phyloP scores from a whole-genome alignment of 495 filamentous ascomycete genomes.

The Aspergillus biplanus region DNA sequence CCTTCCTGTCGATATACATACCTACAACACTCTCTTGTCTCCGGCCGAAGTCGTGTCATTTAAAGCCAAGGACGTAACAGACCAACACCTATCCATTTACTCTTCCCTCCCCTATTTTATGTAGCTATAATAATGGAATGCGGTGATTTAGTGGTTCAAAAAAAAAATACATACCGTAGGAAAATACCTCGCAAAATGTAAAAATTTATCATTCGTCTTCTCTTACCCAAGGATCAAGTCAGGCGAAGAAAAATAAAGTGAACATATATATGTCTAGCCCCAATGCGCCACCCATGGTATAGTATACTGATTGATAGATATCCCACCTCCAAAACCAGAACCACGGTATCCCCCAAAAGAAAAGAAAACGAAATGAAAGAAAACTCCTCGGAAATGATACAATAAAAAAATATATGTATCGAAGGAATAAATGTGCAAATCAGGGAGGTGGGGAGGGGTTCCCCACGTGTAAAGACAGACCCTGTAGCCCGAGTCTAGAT shows the following conservation, averaged over 20 bases:
- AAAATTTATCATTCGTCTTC: neutral
- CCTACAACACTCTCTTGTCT: constrained; percentile 8
- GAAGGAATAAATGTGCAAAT: too few relatives aligned
- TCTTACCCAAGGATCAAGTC: neutral
- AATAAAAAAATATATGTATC: neutral
- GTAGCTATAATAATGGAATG: neutral
- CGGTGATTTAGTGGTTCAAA: neutral
- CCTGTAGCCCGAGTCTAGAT: neutral
- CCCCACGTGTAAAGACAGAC: neutral
- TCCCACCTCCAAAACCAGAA: neutral
- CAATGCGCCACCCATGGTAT: neutral
- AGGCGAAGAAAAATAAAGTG: neutral
- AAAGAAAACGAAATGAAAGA: neutral
- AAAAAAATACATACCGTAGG: neutral
- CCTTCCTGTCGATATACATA: constrained; percentile 24
- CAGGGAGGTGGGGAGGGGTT: too few relatives aligned
- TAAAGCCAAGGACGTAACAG: constrained; percentile 6
- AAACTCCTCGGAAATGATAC: constrained; percentile 1
- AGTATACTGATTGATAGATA: neutral
- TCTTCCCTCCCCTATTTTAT: neutral
- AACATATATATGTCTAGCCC: neutral
- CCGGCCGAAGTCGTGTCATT: constrained; percentile 6
- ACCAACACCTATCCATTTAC: constrained; percentile 6
- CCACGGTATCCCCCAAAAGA: neutral
- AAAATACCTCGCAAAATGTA: too few relatives aligned